Conservation (phyloP, 169 alveolate genomes). For the Cystoisospora suis region DNA sequence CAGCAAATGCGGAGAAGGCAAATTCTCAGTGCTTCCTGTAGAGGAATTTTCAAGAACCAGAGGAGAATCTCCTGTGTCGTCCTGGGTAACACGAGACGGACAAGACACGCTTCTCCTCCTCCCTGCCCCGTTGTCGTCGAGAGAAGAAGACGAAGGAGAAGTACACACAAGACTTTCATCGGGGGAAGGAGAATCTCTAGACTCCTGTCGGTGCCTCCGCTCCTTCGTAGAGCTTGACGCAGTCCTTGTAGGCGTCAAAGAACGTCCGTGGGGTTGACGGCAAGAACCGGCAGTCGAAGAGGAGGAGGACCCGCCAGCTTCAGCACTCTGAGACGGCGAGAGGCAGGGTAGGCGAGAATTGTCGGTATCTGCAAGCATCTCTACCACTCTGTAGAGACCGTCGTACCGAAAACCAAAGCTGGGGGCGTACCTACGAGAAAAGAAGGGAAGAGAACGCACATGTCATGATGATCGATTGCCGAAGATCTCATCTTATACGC, state of each 20-base stretch:
- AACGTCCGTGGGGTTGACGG: not conserved
- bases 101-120: not conserved
- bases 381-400: constrained; percentile 45
- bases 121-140: not conserved
- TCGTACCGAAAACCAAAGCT: constrained; percentile 42
- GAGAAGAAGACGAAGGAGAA: not conserved
- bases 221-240: too few species aligned
- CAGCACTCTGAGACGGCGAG: too few species aligned
- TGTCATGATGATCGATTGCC: not conserved
- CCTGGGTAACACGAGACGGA: not conserved
- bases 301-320: not conserved
- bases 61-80: not conserved
- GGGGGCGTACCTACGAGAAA: constrained; percentile 23
- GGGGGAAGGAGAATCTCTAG: too few species aligned
- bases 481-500: not conserved
- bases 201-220: too few species aligned
- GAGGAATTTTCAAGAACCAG: not conserved
- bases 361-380: constrained; percentile 24
- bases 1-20: too few species aligned
- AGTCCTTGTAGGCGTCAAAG: not conserved
- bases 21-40: too few species aligned
- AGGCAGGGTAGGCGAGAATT: too few species aligned
- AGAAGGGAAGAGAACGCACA: not conserved
- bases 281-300: not conserved
- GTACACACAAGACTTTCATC: too few species aligned